These are phyloP conservation scores for Juncus effusus DNA, from an alignment of 176 grass and related monocot species.

Conservation along the genomic window DNA sequence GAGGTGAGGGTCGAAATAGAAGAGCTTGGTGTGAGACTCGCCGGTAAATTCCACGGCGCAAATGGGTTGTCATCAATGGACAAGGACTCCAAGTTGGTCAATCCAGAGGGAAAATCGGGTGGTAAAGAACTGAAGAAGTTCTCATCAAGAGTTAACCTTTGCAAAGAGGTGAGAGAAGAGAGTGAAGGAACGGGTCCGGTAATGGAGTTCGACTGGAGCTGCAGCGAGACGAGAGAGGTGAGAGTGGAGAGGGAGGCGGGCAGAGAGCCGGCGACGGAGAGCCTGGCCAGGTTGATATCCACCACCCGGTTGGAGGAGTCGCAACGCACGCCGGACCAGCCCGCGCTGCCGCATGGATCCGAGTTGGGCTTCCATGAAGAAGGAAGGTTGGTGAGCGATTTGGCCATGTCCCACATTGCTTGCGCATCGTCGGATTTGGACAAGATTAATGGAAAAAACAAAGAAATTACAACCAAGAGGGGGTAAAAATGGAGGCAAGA, in stretches of 20 bases:
- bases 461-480: not conserved
- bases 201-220: slow-evolving; percentile 58
- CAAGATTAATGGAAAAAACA: slow-evolving; percentile 1
- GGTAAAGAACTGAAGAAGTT: slow-evolving; percentile 56
- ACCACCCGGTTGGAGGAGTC: slow-evolving; percentile 43
- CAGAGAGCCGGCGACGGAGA: slow-evolving; percentile 40
- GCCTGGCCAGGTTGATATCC: slow-evolving; percentile 45
- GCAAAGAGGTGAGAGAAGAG: slow-evolving; percentile 37
- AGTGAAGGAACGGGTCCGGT: slow-evolving; percentile 49
- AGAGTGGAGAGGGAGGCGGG: slow-evolving; percentile 47
- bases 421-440: slow-evolving; percentile 41
- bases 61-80: slow-evolving; percentile 54
- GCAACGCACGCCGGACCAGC: slow-evolving; percentile 34
- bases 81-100: slow-evolving; percentile 36
- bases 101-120: slow-evolving; percentile 46
- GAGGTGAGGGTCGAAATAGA: slow-evolving; percentile 28
- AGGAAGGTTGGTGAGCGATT: slow-evolving; percentile 39
- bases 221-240: slow-evolving; percentile 41
- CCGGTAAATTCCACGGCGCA: slow-evolving; percentile 42
- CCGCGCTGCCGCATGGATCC: slow-evolving; percentile 34
- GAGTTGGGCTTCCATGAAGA: slow-evolving; percentile 32
- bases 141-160: slow-evolving; percentile 42
- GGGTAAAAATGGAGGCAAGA: slow-evolving; percentile 12
- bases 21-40: slow-evolving; percentile 13
- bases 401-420: slow-evolving; percentile 51